These are phyloP conservation scores for Cymbidium sinense DNA, from an alignment of 106 monocot species.

Conservation along the genomic window DNA sequence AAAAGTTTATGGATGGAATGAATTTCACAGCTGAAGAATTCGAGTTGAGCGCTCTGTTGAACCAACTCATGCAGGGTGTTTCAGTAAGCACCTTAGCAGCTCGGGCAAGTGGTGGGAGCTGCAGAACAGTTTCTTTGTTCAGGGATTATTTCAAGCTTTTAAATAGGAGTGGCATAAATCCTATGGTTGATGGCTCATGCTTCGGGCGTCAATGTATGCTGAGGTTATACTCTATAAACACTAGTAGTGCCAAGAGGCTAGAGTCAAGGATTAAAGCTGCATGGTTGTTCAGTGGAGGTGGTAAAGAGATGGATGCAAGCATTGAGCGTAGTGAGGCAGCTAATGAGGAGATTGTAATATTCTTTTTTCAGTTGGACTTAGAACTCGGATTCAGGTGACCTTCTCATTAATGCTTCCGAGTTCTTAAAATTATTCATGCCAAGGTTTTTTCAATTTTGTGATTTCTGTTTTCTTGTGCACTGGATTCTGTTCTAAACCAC, in stretches of 20 bases:
- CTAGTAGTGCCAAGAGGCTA: slow-evolving; percentile 10
- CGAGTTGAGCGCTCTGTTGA: background rate
- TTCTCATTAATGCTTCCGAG: background rate
- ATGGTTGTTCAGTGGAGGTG: slow-evolving; percentile 51
- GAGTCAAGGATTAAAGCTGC: slow-evolving; percentile 27
- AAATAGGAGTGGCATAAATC: slow-evolving; percentile 6
- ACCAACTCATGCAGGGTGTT: slow-evolving; percentile 37
- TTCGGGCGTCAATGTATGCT: slow-evolving; percentile 6
- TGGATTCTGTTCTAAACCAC: no score
- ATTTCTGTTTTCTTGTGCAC: no score
- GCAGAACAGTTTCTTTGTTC: slow-evolving; percentile 12
- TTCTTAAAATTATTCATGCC: background rate
- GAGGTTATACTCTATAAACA: slow-evolving; percentile 9
- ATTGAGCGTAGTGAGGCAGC: slow-evolving; percentile 78
- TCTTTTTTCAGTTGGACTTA: slow-evolving; percentile 88
- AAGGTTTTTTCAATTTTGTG: no score
- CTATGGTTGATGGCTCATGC: slow-evolving; percentile 17
- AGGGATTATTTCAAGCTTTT: slow-evolving; percentile 18
- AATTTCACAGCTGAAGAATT: background rate
- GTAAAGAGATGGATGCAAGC: slow-evolving; percentile 37
- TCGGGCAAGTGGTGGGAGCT: slow-evolving; percentile 20
- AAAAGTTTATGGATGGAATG: background rate
- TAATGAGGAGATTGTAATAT: slow-evolving; percentile 81
- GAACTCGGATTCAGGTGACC: slow-evolving; percentile 80
- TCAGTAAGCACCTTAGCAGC: slow-evolving; percentile 28